Evolutionary conservation across 202 grass and related monocot genomes (phyloP), one percentile per base, ranked within the genome.

Genomic region (Musa balbisiana): DNA sequence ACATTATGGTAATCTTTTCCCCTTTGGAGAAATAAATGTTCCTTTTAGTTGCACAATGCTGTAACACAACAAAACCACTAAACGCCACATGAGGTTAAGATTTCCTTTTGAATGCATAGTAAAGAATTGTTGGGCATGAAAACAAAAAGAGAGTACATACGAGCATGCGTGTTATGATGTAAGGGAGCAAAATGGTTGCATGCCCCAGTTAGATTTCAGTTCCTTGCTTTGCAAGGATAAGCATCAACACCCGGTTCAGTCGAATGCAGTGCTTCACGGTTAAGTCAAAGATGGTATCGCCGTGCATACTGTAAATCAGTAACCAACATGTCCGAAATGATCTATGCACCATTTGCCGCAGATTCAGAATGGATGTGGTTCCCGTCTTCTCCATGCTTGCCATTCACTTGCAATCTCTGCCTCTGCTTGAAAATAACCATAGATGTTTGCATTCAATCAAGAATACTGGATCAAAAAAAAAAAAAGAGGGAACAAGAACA

Each of bases 371-470:
- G 89, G 20, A 67, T 65, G 77, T 88, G 80, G 70, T 84, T 96
- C 65, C 81, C 85, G 73, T 96, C 89, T 55, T 87, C 87, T 68
- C 65, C 67, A 51, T 89, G 89, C 78, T 89, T 96, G 16, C 89
- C 92, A 51, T 96, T 96, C 81, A 89, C 88, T 83, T 92, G 92
- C 62, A 75, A 63, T 71, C 87, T 77, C 64, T 85, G 69, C 86
- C 92, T 92, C 92, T 96, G 78, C 62, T 76, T 29, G 24, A 22
- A 73, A 78, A 49, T 72, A 4, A 14, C 10, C 27, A 69, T 19
- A 51, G 14, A 51, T n/a, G 49, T 80, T 33, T 33, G 29, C 29
- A 33, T 33, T 33, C 29, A 33, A 33, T 43, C 33, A 43, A 6
- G 33, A 43, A 43, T 43, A 43, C 33, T 43, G 33, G 33, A 43